Evolutionary conservation across 2,329 filamentous ascomycete species (phyloP).

Genomic region (Acrodontium crateriforme): DNA sequence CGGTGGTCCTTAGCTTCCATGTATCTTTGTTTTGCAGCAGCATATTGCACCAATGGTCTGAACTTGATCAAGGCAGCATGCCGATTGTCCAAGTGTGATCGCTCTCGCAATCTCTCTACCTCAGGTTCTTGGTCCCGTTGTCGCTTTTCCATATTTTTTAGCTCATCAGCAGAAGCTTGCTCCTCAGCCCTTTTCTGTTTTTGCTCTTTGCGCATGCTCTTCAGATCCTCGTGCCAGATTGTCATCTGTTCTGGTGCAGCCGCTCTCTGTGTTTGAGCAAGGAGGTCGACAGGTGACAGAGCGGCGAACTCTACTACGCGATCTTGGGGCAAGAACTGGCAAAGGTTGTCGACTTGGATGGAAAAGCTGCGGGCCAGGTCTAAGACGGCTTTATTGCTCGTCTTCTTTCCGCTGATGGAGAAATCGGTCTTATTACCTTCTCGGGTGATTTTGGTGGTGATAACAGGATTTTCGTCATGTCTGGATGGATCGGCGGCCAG

Average conservation of each 20-base stretch:
- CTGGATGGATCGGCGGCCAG: slow-evolving; percentile 48
- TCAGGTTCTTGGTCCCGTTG: slow-evolving; percentile 66
- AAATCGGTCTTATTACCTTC: slow-evolving; percentile 75
- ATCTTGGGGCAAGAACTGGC: slow-evolving; percentile 93
- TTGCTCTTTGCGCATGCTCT: slow-evolving; percentile 53
- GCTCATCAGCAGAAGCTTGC: slow-evolving; percentile 44
- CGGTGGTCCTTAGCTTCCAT: slow-evolving; percentile 41
- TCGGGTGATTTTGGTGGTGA: slow-evolving; percentile 62
- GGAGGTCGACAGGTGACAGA: slow-evolving; percentile 64
- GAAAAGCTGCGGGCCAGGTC: slow-evolving; percentile 55
- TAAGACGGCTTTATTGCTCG: slow-evolving; percentile 49
- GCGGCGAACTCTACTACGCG: slow-evolving; percentile 88
- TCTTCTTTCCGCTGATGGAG: slow-evolving; percentile 55
- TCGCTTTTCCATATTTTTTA: slow-evolving; percentile 55
- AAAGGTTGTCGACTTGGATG: slow-evolving; percentile 95
- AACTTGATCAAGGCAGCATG: slow-evolving; percentile 52
- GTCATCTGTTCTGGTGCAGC: slow-evolving; percentile 73
- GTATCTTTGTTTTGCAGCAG: slow-evolving; percentile 36
- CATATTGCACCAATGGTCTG: slow-evolving; percentile 53
- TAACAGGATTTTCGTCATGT: slow-evolving; percentile 52
- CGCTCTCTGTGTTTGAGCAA: slow-evolving; percentile 76
- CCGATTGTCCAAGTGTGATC: slow-evolving; percentile 51
- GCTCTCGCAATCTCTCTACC: slow-evolving; percentile 68
- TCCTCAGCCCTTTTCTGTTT: slow-evolving; percentile 40
- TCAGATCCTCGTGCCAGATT: slow-evolving; percentile 62